Percentiles rank a stretch among this genome's conserved stretches.
Evolutionary conservation across 192 early-diverging fungal genomes (phyloP).

Genomic region (Coemansia sp.): DNA sequence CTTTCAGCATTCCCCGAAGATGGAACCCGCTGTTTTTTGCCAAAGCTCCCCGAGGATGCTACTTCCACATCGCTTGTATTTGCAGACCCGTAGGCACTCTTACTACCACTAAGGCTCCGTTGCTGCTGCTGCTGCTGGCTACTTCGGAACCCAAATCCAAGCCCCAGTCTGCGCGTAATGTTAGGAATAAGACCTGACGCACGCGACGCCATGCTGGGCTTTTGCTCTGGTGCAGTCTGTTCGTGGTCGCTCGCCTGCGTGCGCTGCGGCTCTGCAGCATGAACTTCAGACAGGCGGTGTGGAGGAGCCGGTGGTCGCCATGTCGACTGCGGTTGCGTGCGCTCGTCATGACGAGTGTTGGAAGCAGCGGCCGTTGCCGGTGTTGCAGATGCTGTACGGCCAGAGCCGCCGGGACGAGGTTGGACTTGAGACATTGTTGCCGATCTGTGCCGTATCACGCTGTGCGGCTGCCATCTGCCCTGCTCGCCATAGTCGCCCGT

Average conservation of each 20-base stretch:
- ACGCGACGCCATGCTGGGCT: slow-evolving; percentile 31
- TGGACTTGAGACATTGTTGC: slow-evolving; percentile 42
- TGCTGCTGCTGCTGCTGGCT: slow-evolving; percentile 15
- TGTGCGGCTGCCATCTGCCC: slow-evolving; percentile 15
- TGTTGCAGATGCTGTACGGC: slow-evolving; percentile 1
- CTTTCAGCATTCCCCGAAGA: slow-evolving; percentile 7
- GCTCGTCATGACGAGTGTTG: slow-evolving; percentile 1
- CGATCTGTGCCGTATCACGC: slow-evolving; percentile 31
- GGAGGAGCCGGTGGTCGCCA: neutral
- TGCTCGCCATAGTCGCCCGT: slow-evolving; percentile 2
- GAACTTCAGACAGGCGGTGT: neutral
- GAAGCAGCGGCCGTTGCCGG: neutral
- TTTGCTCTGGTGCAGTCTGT: slow-evolving; percentile 5
- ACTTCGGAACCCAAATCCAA: slow-evolving; percentile 42
- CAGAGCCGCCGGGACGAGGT: neutral
- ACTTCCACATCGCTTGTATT: slow-evolving; percentile 21
- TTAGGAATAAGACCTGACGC: slow-evolving; percentile 46
- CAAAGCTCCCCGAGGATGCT: neutral
- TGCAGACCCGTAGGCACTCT: slow-evolving; percentile 1
- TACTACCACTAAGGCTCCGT: slow-evolving; percentile 14
- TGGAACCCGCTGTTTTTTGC: neutral
- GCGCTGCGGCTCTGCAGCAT: neutral
- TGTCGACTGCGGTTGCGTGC: neutral
- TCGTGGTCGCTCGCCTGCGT: slow-evolving; percentile 1
- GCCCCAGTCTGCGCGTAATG: slow-evolving; percentile 42